Base-by-base conservation (phyloP, 2,329 filamentous ascomycete species). In the Dryadomyces sulphureus region DNA sequence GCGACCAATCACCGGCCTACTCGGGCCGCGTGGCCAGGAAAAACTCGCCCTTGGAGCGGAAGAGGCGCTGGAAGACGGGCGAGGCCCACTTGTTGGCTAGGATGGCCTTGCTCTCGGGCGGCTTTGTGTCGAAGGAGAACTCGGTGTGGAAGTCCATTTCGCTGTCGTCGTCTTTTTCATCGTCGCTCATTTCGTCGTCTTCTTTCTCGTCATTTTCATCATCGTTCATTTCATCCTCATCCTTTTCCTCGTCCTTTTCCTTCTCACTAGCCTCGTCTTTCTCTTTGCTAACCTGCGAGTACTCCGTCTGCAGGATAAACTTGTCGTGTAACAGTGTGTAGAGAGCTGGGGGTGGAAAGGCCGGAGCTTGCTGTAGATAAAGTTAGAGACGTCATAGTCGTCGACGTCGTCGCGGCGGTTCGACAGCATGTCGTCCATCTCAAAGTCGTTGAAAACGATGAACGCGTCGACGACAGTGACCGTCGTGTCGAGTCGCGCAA, bases 381-480 rank as follows among this genome's bases (percentile, higher is more conserved):
- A 84, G 56, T 76, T 85, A 30, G 75, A 72, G 11, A 86, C 79
- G 7, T 78, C 79, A 55, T 84, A 84, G 66, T 84, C 81, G 46
- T 84, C 66, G 2, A 80, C 74, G 24, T 81, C 77, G 5, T 79
- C 69, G 12, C 67, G 76, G 2, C 81, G 70, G 20, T 77, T 71
- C 0, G 78, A 79, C 0, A 86, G 61, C 14, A 86, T 70, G 48
- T 86, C 79, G 1, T 70, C 68, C 0, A 82, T 86, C 53, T 81
- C 74, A 56, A 87, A 85, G 56, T 84, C 81, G 43, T 79, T 69
- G 52, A 84, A 73, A 54, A 86, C 73, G 24, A 80, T 82, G 59
- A 85, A 84, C 0, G 80, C 77, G 55, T 86, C 81, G 27, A 87
- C 75, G 16, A 85, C 75, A 0, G 81, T 85, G 21, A 82, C 80